Evolutionary conservation across 306 rosid genomes (phyloP).

Genomic region (Vicia sativa): DNA sequence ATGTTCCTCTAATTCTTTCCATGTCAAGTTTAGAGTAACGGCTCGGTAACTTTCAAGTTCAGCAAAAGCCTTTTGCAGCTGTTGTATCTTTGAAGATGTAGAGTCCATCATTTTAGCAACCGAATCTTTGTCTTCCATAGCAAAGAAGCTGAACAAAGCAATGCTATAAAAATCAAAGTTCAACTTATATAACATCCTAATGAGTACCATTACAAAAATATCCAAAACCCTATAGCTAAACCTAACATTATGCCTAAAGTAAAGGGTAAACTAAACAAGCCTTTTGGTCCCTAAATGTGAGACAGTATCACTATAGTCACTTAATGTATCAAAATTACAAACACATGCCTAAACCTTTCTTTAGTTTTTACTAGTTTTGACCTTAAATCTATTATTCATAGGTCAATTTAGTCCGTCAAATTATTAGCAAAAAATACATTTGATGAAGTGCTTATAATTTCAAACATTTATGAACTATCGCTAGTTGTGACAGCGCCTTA

Average conservation of each 20-base stretch:
- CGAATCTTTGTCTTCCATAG: constrained; percentile 83
- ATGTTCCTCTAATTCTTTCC: constrained; percentile 99
- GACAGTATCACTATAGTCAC: no score
- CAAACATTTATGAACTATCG: no score
- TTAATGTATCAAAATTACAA: no score
- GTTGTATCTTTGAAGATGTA: constrained; percentile 89
- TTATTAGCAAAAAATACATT: no score
- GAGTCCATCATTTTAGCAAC: constrained; percentile 79
- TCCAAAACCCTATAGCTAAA: neutral
- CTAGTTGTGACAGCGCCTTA: no score
- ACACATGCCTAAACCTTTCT: no score
- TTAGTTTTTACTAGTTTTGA: no score
- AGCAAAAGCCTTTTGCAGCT: constrained; percentile 97
- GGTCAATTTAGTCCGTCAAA: no score
- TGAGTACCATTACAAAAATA: neutral
- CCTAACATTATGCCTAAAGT: neutral
- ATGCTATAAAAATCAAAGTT: constrained; percentile 26
- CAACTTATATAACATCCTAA: constrained; percentile 6
- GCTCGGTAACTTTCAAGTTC: constrained; percentile 97
- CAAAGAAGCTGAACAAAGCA: constrained; percentile 51
- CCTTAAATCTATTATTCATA: no score
- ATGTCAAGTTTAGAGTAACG: constrained; percentile 78
- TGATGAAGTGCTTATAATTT: no score
- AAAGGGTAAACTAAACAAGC: no score
- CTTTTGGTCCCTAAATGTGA: no score